A percentile compares a stretch with the other conserved stretches of the same genome.
Conservation (phyloP, 2,329 filamentous ascomycete species). For the Aspergillus hiratsukae region DNA sequence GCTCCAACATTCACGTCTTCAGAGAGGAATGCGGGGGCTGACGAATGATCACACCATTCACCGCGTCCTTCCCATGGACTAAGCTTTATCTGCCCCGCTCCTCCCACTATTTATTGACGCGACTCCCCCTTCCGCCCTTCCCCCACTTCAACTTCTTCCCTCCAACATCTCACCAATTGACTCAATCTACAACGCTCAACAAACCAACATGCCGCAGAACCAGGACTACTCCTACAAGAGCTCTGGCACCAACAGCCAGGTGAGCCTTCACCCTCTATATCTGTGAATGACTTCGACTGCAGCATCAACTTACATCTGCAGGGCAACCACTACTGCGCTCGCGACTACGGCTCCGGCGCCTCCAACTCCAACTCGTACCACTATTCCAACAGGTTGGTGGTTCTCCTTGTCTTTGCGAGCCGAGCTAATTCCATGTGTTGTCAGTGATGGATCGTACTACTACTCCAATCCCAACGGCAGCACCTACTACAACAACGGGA, state of each 20-base stretch:
- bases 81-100: too few relatives aligned
- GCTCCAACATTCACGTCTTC: too few relatives aligned
- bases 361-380: constrained; percentile 55
- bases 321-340: constrained; percentile 65
- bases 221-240: constrained; percentile 36
- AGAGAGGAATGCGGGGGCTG: too few relatives aligned
- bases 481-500: constrained; percentile 63
- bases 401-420: background rate
- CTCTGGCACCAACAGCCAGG: constrained; percentile 60
- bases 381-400: constrained; percentile 59
- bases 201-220: constrained; percentile 2
- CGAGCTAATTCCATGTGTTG: too few relatives aligned
- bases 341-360: constrained; percentile 57
- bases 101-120: too few relatives aligned
- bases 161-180: background rate
- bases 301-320: constrained; percentile 29
- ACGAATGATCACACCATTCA: too few relatives aligned
- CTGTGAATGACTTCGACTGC: too few relatives aligned
- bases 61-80: too few relatives aligned
- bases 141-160: background rate
- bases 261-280: constrained; percentile 35
- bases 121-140: background rate
- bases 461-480: constrained; percentile 66
- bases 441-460: constrained; percentile 64
- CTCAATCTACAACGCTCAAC: background rate